Evolutionary conservation across 2,329 filamentous ascomycete species (phyloP).

Genomic region (Aspergillus terreus): DNA sequence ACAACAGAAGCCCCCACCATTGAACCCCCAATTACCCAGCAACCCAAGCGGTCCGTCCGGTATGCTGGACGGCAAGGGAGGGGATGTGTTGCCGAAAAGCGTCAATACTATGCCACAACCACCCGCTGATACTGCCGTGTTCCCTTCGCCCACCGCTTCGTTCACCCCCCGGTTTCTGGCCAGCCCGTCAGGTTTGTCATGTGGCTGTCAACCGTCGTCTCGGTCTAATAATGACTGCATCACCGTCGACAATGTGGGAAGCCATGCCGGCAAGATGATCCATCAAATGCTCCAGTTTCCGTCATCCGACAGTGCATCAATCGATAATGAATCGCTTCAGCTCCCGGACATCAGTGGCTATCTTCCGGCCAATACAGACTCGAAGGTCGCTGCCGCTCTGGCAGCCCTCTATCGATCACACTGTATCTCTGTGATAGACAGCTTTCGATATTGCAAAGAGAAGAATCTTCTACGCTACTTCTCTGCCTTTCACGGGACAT

Average conservation of each 20-base stretch:
- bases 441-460: constrained; percentile 92
- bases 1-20: constrained; percentile 29
- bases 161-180: constrained; percentile 30
- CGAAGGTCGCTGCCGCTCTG: constrained; percentile 80
- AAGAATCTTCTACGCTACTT: constrained; percentile 95
- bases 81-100: constrained; percentile 28
- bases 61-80: constrained; percentile 19
- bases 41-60: constrained; percentile 16
- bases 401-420: constrained; percentile 88
- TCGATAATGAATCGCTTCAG: constrained; percentile 67
- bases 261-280: constrained; percentile 36
- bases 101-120: constrained; percentile 29
- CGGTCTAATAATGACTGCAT: constrained; percentile 28
- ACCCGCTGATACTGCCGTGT: constrained; percentile 35
- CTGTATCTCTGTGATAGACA: constrained; percentile 91
- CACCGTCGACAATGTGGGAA: constrained; percentile 35
- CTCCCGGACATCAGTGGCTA: constrained; percentile 85
- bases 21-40: constrained; percentile 23
- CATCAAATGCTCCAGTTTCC: constrained; percentile 40
- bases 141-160: constrained; percentile 38
- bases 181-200: constrained; percentile 19
- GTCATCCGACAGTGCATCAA: constrained; percentile 28
- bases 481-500: constrained; percentile 89
- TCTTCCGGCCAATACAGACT: constrained; percentile 75
- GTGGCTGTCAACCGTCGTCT: constrained; percentile 28